Conservation (phyloP, 2,329 filamentous ascomycete species). For the Diaporthe caulivora region DNA sequence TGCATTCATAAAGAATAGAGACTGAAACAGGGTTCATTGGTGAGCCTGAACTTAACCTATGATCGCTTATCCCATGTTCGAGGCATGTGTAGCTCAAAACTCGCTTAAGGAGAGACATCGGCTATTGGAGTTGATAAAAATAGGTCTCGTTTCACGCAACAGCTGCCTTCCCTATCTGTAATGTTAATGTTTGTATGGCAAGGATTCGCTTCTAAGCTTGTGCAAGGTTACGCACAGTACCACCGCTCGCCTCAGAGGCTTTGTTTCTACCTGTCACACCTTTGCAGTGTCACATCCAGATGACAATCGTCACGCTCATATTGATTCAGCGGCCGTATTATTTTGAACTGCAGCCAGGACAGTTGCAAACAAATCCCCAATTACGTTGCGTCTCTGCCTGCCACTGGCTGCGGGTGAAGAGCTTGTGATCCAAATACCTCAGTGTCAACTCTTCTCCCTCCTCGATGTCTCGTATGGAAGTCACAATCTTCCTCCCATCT, state of each 20-base stretch:
- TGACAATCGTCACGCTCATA: not conserved
- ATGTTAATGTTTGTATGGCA: too few species aligned
- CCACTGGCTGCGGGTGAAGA: constrained; percentile 15
- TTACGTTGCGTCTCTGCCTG: not conserved
- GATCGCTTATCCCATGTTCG: not conserved
- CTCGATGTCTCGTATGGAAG: constrained; percentile 27
- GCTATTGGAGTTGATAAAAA: not conserved
- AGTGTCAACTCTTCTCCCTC: constrained; percentile 26
- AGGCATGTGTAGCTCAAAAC: not conserved
- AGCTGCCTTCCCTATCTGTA: not conserved
- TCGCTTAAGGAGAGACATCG: not conserved
- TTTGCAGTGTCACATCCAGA: not conserved
- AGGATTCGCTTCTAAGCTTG: too few species aligned
- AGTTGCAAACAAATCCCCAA: constrained; percentile 28
- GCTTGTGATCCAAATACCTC: constrained; percentile 25
- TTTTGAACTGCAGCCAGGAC: not conserved
- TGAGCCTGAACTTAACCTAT: not conserved
- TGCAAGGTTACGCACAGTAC: too few species aligned
- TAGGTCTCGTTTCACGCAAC: too few species aligned
- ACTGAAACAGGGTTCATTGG: too few species aligned
- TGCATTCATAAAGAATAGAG: not conserved
- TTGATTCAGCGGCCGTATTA: not conserved
- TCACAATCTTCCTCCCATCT: constrained; percentile 23
- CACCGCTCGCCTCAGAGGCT: too few species aligned
- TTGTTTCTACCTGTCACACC: not conserved